A percentile compares a stretch with the other conserved stretches of the same genome.
These are phyloP conservation scores for Antitrichia curtipendula DNA, from an alignment of 225 moss, liverwort and hornwort species.

Conservation along the genomic window DNA sequence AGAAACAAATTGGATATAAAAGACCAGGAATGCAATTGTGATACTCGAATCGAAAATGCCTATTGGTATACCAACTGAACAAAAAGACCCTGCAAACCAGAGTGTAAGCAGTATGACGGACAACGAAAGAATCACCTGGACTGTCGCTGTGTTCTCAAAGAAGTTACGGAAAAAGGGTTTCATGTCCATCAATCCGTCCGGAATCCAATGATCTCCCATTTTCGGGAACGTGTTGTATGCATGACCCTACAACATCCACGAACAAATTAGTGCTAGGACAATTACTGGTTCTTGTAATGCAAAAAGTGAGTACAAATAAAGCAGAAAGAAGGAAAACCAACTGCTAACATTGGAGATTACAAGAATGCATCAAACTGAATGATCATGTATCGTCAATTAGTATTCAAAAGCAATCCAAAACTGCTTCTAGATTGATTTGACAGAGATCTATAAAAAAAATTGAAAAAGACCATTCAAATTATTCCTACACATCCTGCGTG, in stretches of 20 bases:
- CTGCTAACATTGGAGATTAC: not conserved
- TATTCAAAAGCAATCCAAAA: not conserved
- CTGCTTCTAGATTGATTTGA: not conserved
- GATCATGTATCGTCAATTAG: not conserved
- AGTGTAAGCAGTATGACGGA: not conserved
- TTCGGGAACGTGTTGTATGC: conserved; percentile 92
- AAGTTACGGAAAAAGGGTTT: conserved; percentile 83
- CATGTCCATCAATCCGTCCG: conserved; percentile 72
- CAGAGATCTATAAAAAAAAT: not conserved
- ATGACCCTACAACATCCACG: conserved; percentile 55
- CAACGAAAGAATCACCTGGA: conserved; percentile 50
- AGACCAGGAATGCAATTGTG: not conserved
- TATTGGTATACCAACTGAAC: not conserved
- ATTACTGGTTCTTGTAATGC: not conserved
- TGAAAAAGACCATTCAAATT: not conserved
- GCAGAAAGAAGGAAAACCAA: not conserved
- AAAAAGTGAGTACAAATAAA: not conserved
- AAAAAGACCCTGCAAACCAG: not conserved
- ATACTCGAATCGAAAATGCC: not conserved
- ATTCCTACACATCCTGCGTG: not conserved
- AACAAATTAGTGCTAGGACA: not conserved
- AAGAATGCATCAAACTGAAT: not conserved
- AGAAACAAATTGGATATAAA: not conserved
- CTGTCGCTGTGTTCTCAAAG: conserved; percentile 93
- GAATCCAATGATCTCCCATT: conserved; percentile 91